Base-by-base conservation (phyloP, 352 stramenopile species). In the Phytophthora syringae region DNA sequence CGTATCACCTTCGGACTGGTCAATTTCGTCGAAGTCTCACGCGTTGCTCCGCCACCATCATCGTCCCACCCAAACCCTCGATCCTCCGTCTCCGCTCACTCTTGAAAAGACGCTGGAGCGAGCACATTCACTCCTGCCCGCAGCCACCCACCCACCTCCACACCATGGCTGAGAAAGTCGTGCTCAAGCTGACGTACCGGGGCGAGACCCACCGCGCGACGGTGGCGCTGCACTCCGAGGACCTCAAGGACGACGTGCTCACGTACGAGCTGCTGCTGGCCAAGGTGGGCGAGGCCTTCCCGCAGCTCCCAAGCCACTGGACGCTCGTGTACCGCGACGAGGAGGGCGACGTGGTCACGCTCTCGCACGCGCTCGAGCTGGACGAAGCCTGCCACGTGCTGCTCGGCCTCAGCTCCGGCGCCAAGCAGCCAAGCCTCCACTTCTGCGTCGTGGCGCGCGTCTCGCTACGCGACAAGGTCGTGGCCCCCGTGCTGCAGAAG, bases 301-400 rank as follows among this genome's bases (percentile, higher is more conserved):
- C 65, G 18, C 45, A 40, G 12, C 47, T 77, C 9, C 57, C 72
- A 9, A 28, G 43, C 32, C n/a, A 47, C 34, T 92, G 74, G 72
- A 72, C 73, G 51, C 64, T 93, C 21, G 61, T 90, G 48, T 93
- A 92, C 74, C 77, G 74, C 37, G 84, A 93, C 60, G 74, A 91
- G 16, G 84, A 93, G 44, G 74, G 80, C 34, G 84, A 93, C 50
- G 63, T 87, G 28, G 71, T 93, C 28, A 92, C 82, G 11, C 62
- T 92, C 6, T 72, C 67, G 42, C 86, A 72, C 52, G 50, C 72
- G 12, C 60, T 71, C 7, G 85, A 93, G 63, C 73, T 92, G 32
- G 44, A 57, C 16, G 85, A 93, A 36, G 85, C 85, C 11, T 75
- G 74, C 18, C 77, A 73, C 43, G 79, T 92, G 37, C 72, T 86